phyloP scores from a whole-genome alignment of 2,329 filamentous ascomycete genomes.

The Arachnopeziza araneosa region DNA sequence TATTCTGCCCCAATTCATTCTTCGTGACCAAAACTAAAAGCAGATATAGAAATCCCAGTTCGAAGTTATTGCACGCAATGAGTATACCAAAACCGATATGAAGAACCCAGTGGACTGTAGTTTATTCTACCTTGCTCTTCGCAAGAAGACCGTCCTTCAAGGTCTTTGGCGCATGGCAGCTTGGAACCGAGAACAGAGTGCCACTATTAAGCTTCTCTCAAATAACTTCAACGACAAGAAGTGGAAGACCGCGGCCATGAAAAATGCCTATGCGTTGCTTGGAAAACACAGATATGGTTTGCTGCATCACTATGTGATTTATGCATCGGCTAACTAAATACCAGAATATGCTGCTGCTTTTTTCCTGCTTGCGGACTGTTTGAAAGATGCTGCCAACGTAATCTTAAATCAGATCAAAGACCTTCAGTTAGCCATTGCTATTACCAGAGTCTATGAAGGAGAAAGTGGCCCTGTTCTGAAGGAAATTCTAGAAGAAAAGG shows the following conservation, averaged over 20 bases:
- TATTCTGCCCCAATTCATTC: conserved; percentile 39
- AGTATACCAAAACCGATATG: conserved; percentile 82
- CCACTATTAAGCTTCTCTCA: conserved; percentile 73
- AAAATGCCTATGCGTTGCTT: conserved; percentile 93
- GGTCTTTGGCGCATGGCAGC: conserved; percentile 92
- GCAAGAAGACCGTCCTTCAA: conserved; percentile 84
- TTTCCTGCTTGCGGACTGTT: conserved; percentile 81
- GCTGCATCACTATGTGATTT: conserved; percentile 18
- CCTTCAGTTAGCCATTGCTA: conserved; percentile 80
- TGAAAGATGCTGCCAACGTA: conserved; percentile 80
- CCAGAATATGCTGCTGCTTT: conserved; percentile 91
- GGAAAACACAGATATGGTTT: conserved; percentile 81
- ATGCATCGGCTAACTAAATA: not conserved
- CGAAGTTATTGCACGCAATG: conserved; percentile 84
- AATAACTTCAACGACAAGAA: conserved; percentile 85
- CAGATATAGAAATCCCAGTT: conserved; percentile 63
- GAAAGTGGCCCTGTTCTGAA: conserved; percentile 70
- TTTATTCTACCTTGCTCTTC: conserved; percentile 83
- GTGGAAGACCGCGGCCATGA: conserved; percentile 84
- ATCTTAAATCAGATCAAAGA: conserved; percentile 85
- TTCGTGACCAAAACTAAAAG: not conserved
- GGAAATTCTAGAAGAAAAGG: conserved; percentile 70
- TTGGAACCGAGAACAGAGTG: conserved; percentile 79
- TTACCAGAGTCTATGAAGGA: conserved; percentile 82
- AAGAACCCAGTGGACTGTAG: conserved; percentile 90